phyloP scores from a whole-genome alignment of 805 yeast species.

The Candida coquimbonensis region DNA sequence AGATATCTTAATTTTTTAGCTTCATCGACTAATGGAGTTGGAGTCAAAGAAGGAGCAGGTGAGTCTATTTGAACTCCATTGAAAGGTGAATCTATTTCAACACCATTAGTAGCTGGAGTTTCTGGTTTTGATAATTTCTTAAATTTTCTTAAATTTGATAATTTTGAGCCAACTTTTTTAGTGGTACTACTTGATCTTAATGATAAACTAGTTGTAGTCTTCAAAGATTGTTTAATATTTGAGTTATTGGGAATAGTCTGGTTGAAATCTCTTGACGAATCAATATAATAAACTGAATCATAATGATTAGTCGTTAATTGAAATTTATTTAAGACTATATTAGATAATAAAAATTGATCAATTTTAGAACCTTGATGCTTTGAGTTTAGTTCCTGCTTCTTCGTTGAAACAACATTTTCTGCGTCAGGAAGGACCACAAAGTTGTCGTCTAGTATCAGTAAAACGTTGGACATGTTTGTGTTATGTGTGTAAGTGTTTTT shows the following conservation, averaged over 20 bases:
- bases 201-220: constrained; percentile 4
- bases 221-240: constrained; percentile 17
- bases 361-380: constrained; percentile 10
- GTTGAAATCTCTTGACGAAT: constrained; percentile 14
- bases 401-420: constrained; percentile 10
- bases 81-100: constrained; percentile 5
- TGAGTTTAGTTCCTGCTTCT: constrained; percentile 12
- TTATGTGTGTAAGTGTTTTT: not conserved
- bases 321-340: constrained; percentile 20
- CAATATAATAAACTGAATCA: constrained; percentile 22
- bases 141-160: constrained; percentile 22
- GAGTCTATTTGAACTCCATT: too few relatives aligned
- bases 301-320: constrained; percentile 14
- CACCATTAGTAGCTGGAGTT: not conserved
- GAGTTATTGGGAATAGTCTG: constrained; percentile 20
- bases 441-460: constrained; percentile 19
- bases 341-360: constrained; percentile 22
- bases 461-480: constrained; percentile 15
- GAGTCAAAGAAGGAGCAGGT: constrained; percentile 15
- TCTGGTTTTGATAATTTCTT: constrained; percentile 16
- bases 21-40: constrained; percentile 10
- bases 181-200: constrained; percentile 2
- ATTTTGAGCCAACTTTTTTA: constrained; percentile 17
- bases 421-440: constrained; percentile 21
- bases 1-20: constrained; percentile 19